Evolutionary conservation across 176 grass and related monocot genomes (phyloP), one percentile per base, ranked within the genome.

Genomic region (Phoenix dactylifera): DNA sequence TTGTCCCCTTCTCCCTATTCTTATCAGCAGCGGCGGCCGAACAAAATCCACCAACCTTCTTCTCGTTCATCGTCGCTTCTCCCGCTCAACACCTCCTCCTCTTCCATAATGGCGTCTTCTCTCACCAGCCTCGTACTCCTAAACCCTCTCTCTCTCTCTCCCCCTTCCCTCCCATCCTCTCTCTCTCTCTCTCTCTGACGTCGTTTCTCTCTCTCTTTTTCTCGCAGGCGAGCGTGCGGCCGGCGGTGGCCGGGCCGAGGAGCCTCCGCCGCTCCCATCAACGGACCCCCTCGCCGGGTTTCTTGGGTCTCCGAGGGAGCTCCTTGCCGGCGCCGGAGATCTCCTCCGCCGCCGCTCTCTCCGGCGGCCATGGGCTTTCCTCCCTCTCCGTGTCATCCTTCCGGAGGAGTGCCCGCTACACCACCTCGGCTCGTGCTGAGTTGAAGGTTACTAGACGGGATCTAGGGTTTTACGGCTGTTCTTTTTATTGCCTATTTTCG

Each of bases 361-460:
- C 61, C 60, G 64, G 48, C 54, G 55, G 52, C 5, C 24, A 9
- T 19, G 9, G 63, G 24, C 4, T 57, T 22, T 44, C 62, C 4
- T 63, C 57, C 25, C 62, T 67, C 3, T 18, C 67, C 49, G 10
- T 69, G 18, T 35, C 55, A 3, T 7, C 1, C n/a, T 2, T 17
- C 7, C 69, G 55, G 14, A 49, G 49, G 73, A 64, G 77, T 17
- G 39, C 69, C 56, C 80, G 85, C 50, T 84, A 76, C 80, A 64
- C 72, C 49, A 55, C 73, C 52, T 89, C 73, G 72, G 80, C 85
- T 62, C 75, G 64, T 18, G 80, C 80, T 17, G 85, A 89, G n/a
- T 49, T 81, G 72, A 89, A 71, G 80, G 77, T 80, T 25, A 9
- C 32, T 75, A 14, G 62, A 14, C 4, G 19, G 22, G 15, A 16